phyloP scores from a whole-genome alignment of 225 moss, liverwort and hornwort species.

The Pleurozium schreberi region DNA sequence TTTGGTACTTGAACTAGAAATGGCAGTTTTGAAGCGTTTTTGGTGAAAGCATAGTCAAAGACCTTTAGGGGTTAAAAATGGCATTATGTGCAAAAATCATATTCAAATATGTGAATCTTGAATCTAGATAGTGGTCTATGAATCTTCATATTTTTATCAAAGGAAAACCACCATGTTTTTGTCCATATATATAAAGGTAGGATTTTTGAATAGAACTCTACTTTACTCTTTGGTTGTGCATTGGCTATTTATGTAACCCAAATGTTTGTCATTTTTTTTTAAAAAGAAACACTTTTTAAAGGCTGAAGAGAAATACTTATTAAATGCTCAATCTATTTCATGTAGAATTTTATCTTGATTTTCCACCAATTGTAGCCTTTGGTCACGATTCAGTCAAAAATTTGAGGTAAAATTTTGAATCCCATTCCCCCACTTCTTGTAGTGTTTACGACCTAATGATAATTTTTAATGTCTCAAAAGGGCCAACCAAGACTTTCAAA shows the following conservation, averaged over 20 bases:
- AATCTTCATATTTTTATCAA: neutral
- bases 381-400: accelerated
- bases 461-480: neutral
- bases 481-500: neutral
- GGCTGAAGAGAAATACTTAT: neutral
- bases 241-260: accelerated
- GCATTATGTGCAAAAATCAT: neutral
- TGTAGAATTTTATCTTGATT: neutral
- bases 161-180: neutral
- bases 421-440: neutral
- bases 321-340: neutral
- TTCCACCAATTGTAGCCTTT: neutral
- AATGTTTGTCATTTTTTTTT: neutral
- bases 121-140: accelerated
- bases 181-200: too few species aligned
- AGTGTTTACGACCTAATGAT: accelerated
- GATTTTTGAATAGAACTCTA: neutral
- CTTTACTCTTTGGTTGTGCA: neutral
- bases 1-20: too few species aligned
- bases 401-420: neutral
- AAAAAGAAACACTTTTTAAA: neutral
- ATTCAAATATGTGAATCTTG: neutral
- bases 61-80: too few species aligned
- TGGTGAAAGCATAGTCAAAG: too few species aligned
- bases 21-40: too few species aligned